These are phyloP conservation scores for Pythium myriotylum DNA, from an alignment of 352 stramenopile species.

Conservation along the genomic window DNA sequence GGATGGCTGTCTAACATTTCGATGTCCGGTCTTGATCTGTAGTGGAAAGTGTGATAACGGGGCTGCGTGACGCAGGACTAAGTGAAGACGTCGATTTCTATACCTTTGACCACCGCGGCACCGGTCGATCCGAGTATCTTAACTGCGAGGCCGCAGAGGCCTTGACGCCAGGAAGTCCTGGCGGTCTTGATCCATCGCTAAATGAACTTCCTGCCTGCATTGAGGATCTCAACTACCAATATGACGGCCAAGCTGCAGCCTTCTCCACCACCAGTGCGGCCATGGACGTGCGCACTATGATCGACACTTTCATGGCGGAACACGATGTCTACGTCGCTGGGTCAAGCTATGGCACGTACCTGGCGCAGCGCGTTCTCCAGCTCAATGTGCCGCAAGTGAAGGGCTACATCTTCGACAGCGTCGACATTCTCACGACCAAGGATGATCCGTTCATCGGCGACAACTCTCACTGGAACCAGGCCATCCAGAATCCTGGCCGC, in stretches of 20 bases:
- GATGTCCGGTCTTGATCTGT: too few species aligned
- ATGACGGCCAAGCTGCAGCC: slow-evolving; percentile 13
- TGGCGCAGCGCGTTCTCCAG: slow-evolving; percentile 30
- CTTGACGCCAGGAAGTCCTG: slow-evolving; percentile 11
- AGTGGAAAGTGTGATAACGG: slow-evolving; percentile 17
- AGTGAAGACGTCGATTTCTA: slow-evolving; percentile 29
- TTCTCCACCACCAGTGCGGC: slow-evolving; percentile 28
- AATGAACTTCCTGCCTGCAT: slow-evolving; percentile 23
- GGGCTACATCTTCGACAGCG: slow-evolving; percentile 35
- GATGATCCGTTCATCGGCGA: slow-evolving; percentile 7
- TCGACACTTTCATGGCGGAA: slow-evolving; percentile 23
- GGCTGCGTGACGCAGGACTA: slow-evolving; percentile 6
- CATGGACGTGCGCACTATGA: slow-evolving; percentile 24
- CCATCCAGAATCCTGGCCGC: neutral
- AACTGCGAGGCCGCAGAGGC: slow-evolving; percentile 30
- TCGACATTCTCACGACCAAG: slow-evolving; percentile 14
- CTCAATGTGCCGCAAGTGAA: slow-evolving; percentile 18
- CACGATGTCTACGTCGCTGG: slow-evolving; percentile 24
- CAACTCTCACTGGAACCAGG: slow-evolving; percentile 22
- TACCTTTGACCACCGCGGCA: slow-evolving; percentile 39
- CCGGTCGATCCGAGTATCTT: slow-evolving; percentile 30
- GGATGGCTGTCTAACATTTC: too few species aligned
- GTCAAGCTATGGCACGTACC: slow-evolving; percentile 34
- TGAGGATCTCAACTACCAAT: slow-evolving; percentile 28
- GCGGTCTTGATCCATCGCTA: slow-evolving; percentile 12